Base-by-base conservation (phyloP, 768 basidiomycete species). In the Neoboletus brunneissimus region DNA sequence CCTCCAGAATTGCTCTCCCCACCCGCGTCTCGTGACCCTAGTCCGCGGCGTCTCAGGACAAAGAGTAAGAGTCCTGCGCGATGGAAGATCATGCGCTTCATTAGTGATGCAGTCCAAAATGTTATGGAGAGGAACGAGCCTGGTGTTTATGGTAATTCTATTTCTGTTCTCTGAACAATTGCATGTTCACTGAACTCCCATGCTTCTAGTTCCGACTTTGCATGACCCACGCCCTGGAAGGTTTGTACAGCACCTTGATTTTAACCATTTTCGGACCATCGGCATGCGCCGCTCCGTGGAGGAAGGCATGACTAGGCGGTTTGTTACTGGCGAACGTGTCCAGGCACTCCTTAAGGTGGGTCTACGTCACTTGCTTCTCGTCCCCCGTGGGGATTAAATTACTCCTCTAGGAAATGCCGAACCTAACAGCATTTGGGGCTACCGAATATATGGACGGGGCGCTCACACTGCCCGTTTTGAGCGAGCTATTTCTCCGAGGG, bases 371-470 rank as follows among this genome's bases (percentile, higher is more conserved):
- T 46, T 60, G 32, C 18, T 32, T 15, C 52, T 58, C 41, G 29
- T 41, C 60, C 45, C 47, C 37, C 46, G 50, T 35, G 42, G 45
- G 45, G 49, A 45, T 37, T 58, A 1, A 67, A 12, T 4, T 18
- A 3, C 40, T 38, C 47, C 62, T 58, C 25, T 66, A 95, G 92
- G 93, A 96, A 81, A 85, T 88, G 74, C 91, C 93, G 0, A 94
- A 94, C 61, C 76, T 98, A 12, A 78, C 78, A 18, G 81, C 86
- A 10, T 93, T 99, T 60, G 95, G 95, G n/a, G 94, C 93, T 6
- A 98, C 96, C 2, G 96, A 99, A 71, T 99, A 98, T 69, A 98
- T 99, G 91, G 96, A 99, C 62, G 88, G 91, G 4, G 88, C 96
- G 1, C 78, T 99, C 41, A 91, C 88, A 13, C 76, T 90, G 16